phyloP scores from a whole-genome alignment of 257 asterid genomes.

The Coffea canephora region DNA sequence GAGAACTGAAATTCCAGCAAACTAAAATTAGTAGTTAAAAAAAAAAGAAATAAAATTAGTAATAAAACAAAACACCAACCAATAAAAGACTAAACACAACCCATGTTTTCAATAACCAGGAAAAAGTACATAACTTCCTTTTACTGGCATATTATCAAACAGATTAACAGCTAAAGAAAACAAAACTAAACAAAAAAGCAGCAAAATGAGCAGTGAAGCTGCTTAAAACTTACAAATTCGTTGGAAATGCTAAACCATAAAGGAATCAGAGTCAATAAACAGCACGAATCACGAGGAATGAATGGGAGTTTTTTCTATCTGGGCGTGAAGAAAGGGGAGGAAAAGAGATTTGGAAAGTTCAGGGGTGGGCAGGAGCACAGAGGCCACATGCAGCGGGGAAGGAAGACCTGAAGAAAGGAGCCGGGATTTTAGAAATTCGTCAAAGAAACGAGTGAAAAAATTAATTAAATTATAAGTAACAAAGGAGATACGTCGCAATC shows the following conservation, averaged over 20 bases:
- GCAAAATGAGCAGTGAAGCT: neutral
- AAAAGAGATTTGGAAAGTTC: conserved; percentile 18
- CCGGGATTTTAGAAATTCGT: conserved; percentile 2
- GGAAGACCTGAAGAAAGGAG: neutral
- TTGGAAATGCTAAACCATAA: neutral
- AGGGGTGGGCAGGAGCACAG: conserved; percentile 22
- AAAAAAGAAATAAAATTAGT: neutral
- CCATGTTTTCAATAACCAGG: neutral
- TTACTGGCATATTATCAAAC: neutral
- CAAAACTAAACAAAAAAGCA: neutral
- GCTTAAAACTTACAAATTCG: conserved; percentile 12
- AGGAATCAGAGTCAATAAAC: conserved; percentile 2
- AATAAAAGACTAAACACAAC: conserved; percentile 3
- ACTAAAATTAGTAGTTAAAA: neutral
- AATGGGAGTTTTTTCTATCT: neutral
- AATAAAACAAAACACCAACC: neutral
- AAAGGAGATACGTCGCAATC: conserved; percentile 38
- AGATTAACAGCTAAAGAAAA: neutral
- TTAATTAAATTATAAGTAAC: neutral
- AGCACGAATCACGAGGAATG: neutral
- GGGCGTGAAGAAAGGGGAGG: neutral
- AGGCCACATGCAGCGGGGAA: conserved; percentile 37
- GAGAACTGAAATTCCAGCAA: neutral
- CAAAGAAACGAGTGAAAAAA: neutral
- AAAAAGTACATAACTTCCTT: neutral